Conservation (phyloP, 2,329 filamentous ascomycete genomes). For the Ceratocystis cacaofunesta region DNA sequence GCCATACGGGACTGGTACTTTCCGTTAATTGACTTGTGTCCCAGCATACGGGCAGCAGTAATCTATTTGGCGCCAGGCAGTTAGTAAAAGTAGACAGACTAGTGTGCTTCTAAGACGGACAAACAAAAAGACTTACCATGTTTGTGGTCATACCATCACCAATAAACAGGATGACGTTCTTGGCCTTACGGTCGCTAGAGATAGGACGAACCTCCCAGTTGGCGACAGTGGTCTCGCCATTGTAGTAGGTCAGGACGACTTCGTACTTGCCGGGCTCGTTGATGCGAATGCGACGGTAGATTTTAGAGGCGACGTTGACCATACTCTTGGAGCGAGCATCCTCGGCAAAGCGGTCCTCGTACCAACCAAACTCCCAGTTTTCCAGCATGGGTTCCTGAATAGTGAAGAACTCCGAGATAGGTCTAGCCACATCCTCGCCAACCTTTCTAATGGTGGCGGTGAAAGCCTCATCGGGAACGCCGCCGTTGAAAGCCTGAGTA, state of each 20-base stretch:
- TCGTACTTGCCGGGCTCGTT: slow-evolving; percentile 68
- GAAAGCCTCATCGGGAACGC: slow-evolving; percentile 59
- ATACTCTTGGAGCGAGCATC: slow-evolving; percentile 54
- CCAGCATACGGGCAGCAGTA: slow-evolving; percentile 65
- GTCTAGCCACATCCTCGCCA: slow-evolving; percentile 32
- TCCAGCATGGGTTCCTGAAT: slow-evolving; percentile 57
- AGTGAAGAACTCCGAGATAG: slow-evolving; percentile 53
- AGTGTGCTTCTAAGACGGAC: background rate
- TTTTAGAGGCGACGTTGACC: slow-evolving; percentile 68
- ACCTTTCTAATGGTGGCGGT: slow-evolving; percentile 58
- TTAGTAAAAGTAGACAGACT: background rate
- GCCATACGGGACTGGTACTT: slow-evolving; percentile 63
- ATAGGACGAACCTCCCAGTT: slow-evolving; percentile 65
- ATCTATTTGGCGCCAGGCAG: slow-evolving; percentile 28
- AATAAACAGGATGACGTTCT: slow-evolving; percentile 77
- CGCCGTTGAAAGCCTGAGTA: slow-evolving; percentile 56
- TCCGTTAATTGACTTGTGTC: slow-evolving; percentile 70
- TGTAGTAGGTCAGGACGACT: slow-evolving; percentile 62
- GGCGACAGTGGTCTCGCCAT: slow-evolving; percentile 53
- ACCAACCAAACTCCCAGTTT: slow-evolving; percentile 74
- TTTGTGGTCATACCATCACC: slow-evolving; percentile 60
- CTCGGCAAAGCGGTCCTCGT: slow-evolving; percentile 65
- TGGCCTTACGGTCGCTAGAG: slow-evolving; percentile 54
- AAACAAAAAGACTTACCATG: slow-evolving; percentile 32
- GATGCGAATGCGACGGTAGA: slow-evolving; percentile 59